phyloP scores from a whole-genome alignment of 805 yeast genomes.

The Metschnikowia aberdeeniae region DNA sequence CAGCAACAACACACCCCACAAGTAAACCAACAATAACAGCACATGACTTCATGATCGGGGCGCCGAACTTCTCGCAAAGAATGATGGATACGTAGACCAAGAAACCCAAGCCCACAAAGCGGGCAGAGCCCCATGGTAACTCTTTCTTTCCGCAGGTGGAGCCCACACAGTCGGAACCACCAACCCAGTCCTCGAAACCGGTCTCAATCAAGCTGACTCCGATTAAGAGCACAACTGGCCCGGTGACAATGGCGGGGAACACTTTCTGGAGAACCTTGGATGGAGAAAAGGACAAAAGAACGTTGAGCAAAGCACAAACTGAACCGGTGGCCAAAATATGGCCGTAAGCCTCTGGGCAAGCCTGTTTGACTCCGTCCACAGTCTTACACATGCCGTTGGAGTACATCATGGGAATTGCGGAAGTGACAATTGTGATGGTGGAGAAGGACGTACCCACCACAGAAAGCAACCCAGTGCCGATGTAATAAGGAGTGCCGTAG shows the following conservation, averaged over 20 bases:
- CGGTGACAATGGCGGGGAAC: conserved; percentile 90
- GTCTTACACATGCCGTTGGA: conserved; percentile 57
- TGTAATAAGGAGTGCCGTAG: conserved; percentile 63
- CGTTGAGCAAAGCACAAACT: conserved; percentile 71
- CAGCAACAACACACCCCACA: conserved; percentile 89
- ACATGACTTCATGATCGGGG: conserved; percentile 93
- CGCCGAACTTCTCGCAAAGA: conserved; percentile 79
- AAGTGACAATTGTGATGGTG: conserved; percentile 73
- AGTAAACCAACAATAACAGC: conserved; percentile 83
- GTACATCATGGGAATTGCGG: conserved; percentile 81
- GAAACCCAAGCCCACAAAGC: conserved; percentile 84
- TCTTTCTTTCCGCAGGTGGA: conserved; percentile 10
- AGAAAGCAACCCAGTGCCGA: conserved; percentile 86
- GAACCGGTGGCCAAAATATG: conserved; percentile 78
- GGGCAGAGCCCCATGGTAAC: conserved; percentile 80
- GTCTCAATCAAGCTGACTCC: conserved; percentile 66
- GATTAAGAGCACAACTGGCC: conserved; percentile 85
- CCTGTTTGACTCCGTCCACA: conserved; percentile 58
- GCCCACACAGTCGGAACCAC: conserved; percentile 69
- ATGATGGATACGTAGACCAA: conserved; percentile 71
- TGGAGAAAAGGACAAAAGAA: conserved; percentile 72
- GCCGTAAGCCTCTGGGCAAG: conserved; percentile 92
- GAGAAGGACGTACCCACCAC: conserved; percentile 92
- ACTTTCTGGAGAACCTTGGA: conserved; percentile 62
- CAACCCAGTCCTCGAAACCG: conserved; percentile 83